Evolutionary conservation across 2,329 filamentous ascomycete genomes (phyloP), one percentile per base, ranked within the genome.

Genomic region (Cadophora sp.): DNA sequence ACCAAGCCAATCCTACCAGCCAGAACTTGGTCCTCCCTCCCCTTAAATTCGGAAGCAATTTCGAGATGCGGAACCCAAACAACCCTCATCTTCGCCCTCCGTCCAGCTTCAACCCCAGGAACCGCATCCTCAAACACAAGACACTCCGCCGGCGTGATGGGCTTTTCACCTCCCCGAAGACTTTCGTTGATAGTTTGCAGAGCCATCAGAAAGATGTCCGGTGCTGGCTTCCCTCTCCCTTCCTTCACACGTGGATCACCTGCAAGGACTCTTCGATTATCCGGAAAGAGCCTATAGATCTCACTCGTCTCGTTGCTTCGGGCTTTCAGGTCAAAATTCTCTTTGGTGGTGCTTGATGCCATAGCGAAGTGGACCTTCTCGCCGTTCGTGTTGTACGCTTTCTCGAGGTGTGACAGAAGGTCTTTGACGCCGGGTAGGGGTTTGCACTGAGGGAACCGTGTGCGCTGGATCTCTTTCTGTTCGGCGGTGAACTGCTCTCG

Each of bases 91-190:
- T 95, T 95, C 0, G 95, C 95, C 71, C 95, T 87, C 62, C 95
- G 84, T 9, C 93, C 95, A 6, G 93, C 89, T 80, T 98, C 95
- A 4, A 97, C 93, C 4, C 96, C 96, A 0, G 93, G 92, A 1
- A 98, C 93, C 51, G 90, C 92, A 79, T 98, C 95, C 80, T 98
- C 95, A 74, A 98, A 97, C 0, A 98, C 95, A 13, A 98, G 83
- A 76, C 95, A 97, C 79, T 98, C 95, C 71, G 91, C 91, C 0
- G 94, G 93, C 62, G 78, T 83, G 71, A 98, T 90, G 65, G 85
- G 81, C 69, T 84, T 81, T 56, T 90, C 88, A 47, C 87, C 87
- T 4, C 83, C 80, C 0, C 83, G 81, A 9, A 96, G 82, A 9
- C 87, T 87, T 53, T 87, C 86, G 79, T 98, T 98, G 79, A 98